Evolutionary conservation across 2,329 filamentous ascomycete genomes (phyloP).

Genomic region (Diaporthe caulivora): DNA sequence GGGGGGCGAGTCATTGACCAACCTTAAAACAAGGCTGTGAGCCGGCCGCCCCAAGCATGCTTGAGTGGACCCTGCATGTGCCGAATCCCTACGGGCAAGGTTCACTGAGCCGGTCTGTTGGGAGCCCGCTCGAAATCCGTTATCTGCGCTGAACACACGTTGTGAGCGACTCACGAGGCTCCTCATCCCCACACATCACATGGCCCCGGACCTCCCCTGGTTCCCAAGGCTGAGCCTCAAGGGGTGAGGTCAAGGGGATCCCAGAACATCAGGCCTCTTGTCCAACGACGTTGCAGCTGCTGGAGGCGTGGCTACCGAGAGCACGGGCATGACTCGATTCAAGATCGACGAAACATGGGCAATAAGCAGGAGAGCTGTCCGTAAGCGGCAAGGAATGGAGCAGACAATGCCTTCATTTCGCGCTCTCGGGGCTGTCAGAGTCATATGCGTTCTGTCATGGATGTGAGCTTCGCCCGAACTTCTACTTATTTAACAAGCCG

Average conservation of each 20-base stretch:
- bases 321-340: conserved; percentile 23
- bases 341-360: conserved; percentile 19
- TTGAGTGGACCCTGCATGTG: neutral
- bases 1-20: conserved; percentile 26
- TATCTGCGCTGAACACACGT: conserved; percentile 4
- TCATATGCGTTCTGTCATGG: conserved; percentile 1
- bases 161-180: conserved; percentile 24
- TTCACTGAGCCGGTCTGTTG: conserved; percentile 11
- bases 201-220: neutral
- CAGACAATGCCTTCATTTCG: conserved; percentile 27
- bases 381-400: conserved; percentile 3
- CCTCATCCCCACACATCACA: conserved; percentile 18
- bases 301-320: conserved; percentile 6
- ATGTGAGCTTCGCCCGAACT: conserved; percentile 4
- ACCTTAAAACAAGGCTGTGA: conserved; percentile 27
- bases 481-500: conserved; percentile 11
- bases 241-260: conserved; percentile 6
- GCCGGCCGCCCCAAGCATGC: conserved; percentile 12
- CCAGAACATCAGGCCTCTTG: neutral
- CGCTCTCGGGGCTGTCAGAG: conserved; percentile 15
- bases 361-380: conserved; percentile 14
- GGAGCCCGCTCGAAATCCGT: conserved; percentile 8
- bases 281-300: conserved; percentile 12
- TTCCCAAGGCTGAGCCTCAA: conserved; percentile 20
- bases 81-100: neutral